Evolutionary conservation across 352 stramenopile genomes (phyloP).

Genomic region (Phytopythium vexans): DNA sequence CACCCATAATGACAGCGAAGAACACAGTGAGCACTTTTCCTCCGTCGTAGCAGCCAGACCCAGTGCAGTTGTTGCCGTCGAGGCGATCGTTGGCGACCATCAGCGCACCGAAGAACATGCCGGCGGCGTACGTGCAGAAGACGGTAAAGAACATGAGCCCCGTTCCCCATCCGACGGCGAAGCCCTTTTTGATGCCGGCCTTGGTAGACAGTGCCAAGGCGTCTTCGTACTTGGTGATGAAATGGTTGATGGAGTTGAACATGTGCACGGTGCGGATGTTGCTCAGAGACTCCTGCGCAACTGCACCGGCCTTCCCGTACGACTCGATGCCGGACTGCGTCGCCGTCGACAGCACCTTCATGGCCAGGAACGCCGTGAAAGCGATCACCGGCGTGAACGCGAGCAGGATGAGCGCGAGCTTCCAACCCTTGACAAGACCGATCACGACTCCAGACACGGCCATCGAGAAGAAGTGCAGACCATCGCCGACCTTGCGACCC

Average conservation of each 20-base stretch:
- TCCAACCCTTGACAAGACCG: constrained; percentile 48
- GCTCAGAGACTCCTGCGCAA: constrained; percentile 52
- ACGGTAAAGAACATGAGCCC: constrained; percentile 50
- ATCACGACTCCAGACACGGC: constrained; percentile 39
- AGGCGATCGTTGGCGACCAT: constrained; percentile 38
- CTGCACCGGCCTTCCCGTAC: constrained; percentile 41
- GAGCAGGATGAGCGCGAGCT: constrained; percentile 51
- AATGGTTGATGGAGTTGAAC: constrained; percentile 41
- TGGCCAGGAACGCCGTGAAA: constrained; percentile 22
- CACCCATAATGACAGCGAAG: constrained; percentile 42
- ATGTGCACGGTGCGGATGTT: constrained; percentile 65
- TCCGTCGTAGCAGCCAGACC: constrained; percentile 37
- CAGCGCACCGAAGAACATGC: constrained; percentile 60
- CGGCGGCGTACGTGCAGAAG: constrained; percentile 52
- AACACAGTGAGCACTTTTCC: constrained; percentile 51
- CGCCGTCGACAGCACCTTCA: constrained; percentile 22
- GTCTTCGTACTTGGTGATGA: constrained; percentile 38
- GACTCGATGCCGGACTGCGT: constrained; percentile 34
- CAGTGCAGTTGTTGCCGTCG: constrained; percentile 14
- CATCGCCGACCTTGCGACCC: constrained; percentile 41
- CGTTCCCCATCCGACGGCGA: constrained; percentile 35
- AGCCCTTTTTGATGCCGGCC: constrained; percentile 35
- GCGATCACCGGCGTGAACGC: constrained; percentile 45
- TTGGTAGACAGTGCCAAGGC: constrained; percentile 23
- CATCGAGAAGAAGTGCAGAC: constrained; percentile 35